These are phyloP conservation scores for Beauveria medogensis DNA, from an alignment of 2,329 filamentous ascomycete genomes.

Conservation along the genomic window DNA sequence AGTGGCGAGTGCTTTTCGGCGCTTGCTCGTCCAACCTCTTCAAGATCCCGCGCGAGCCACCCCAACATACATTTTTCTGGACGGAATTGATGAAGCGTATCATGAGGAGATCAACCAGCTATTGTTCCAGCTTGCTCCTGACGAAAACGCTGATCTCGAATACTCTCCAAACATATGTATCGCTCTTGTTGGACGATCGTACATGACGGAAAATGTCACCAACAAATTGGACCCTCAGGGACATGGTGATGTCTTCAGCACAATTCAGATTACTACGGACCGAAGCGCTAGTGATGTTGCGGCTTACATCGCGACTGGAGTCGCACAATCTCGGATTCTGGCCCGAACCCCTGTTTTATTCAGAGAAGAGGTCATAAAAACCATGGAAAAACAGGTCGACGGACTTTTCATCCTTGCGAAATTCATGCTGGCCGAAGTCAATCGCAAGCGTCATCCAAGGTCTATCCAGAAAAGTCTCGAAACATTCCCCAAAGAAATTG, in stretches of 20 bases:
- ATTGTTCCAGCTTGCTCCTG: conserved; percentile 25
- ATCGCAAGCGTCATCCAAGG: conserved; percentile 34
- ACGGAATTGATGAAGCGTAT: conserved; percentile 39
- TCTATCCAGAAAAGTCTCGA: conserved; percentile 36
- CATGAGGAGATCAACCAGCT: conserved; percentile 29
- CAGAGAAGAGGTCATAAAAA: conserved; percentile 29
- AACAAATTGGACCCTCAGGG: conserved; percentile 25
- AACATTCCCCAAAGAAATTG: conserved; percentile 35
- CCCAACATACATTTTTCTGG: conserved; percentile 35
- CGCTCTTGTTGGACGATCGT: conserved; percentile 33
- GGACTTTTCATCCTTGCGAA: conserved; percentile 42
- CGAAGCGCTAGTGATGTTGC: conserved; percentile 35
- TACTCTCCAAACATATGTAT: conserved; percentile 25
- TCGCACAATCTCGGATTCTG: conserved; percentile 31
- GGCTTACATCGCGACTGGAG: conserved; percentile 32
- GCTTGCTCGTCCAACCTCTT: conserved; percentile 32
- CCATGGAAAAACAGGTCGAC: conserved; percentile 33
- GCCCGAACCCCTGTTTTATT: conserved; percentile 24
- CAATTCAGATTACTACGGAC: conserved; percentile 34
- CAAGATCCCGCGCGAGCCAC: conserved; percentile 22
- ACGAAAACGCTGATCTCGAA: conserved; percentile 15
- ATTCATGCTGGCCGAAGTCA: conserved; percentile 42
- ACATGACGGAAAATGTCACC: conserved; percentile 31
- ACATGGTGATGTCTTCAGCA: conserved; percentile 26
- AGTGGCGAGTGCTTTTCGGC: conserved; percentile 34